phyloP scores from a whole-genome alignment of 805 yeast species.

The Kuraishia hungarica region DNA sequence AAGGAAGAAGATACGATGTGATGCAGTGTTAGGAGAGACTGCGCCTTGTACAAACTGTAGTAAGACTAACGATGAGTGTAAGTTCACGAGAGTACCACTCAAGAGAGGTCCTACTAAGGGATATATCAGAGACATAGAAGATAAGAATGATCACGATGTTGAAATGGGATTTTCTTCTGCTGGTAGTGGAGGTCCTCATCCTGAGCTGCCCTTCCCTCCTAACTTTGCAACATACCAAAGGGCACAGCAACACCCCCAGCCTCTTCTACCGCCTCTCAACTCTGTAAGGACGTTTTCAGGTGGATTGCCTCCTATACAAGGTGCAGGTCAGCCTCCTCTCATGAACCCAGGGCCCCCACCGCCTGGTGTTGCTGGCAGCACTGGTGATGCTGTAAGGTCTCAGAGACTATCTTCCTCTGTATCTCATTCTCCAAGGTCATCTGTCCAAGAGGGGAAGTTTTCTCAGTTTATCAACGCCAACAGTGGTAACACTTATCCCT shows the following conservation, averaged over 20 bases:
- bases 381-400: neutral
- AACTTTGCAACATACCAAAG: neutral
- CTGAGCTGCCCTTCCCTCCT: neutral
- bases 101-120: slow-evolving; percentile 80
- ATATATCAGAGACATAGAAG: slow-evolving; percentile 31
- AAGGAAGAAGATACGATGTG: slow-evolving; percentile 63
- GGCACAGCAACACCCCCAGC: neutral
- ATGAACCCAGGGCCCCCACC: neutral
- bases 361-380: neutral
- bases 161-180: too few relatives aligned
- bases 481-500: neutral
- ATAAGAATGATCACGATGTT: neutral
- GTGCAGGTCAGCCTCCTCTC: neutral
- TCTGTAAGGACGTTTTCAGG: neutral
- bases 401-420: neutral
- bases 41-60: slow-evolving; percentile 55
- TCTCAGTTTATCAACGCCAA: neutral
- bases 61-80: slow-evolving; percentile 51
- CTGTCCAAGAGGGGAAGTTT: neutral
- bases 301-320: neutral
- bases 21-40: slow-evolving; percentile 48
- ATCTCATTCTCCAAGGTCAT: neutral
- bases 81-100: slow-evolving; percentile 63
- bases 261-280: slow-evolving; percentile 1
- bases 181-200: neutral